Percentiles rank a stretch among this genome's conserved stretches.
Evolutionary conservation across 768 basidiomycete genomes (phyloP).

Genomic region (Suillus ampliporus): DNA sequence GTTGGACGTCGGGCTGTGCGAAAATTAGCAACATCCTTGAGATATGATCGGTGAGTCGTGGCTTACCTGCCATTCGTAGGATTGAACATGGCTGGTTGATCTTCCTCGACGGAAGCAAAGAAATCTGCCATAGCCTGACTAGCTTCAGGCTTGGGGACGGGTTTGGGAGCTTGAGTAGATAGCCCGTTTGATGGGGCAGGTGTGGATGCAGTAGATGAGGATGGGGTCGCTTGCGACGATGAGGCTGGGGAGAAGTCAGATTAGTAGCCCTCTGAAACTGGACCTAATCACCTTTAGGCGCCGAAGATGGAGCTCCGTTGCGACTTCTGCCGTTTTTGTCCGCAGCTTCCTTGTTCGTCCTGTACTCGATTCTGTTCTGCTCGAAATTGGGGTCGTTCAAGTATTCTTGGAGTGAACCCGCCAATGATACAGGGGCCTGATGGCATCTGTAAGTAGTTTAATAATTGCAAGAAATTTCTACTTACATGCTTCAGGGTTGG

Average conservation of each 20-base stretch:
- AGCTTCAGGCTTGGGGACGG: slow-evolving; percentile 39
- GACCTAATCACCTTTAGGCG: slow-evolving; percentile 30
- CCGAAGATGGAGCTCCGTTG: slow-evolving; percentile 14
- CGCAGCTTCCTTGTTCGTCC: slow-evolving; percentile 71
- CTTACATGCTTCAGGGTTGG: slow-evolving; percentile 91
- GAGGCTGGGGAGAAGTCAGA: slow-evolving; percentile 16
- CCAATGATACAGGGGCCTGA: slow-evolving; percentile 94
- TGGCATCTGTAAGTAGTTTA: slow-evolving; percentile 7
- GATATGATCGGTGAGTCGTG: neutral
- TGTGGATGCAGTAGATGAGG: slow-evolving; percentile 24
- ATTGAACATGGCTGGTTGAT: slow-evolving; percentile 75
- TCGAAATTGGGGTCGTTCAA: slow-evolving; percentile 97
- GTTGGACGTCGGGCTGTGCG: slow-evolving; percentile 49
- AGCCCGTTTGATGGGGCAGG: slow-evolving; percentile 29
- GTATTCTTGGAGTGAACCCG: slow-evolving; percentile 92
- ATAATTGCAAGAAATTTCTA: slow-evolving; percentile 16
- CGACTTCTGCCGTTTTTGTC: slow-evolving; percentile 43
- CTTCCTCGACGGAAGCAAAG: slow-evolving; percentile 86
- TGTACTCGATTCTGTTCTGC: slow-evolving; percentile 93
- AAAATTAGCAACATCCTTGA: slow-evolving; percentile 17
- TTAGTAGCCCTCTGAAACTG: neutral
- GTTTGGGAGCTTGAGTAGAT: slow-evolving; percentile 26
- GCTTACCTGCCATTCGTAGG: slow-evolving; percentile 59
- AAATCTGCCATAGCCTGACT: slow-evolving; percentile 76
- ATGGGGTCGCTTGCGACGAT: slow-evolving; percentile 22